phyloP scores from a whole-genome alignment of 1,284 basidiomycete species.

The Taiwanofungus camphoratus region DNA sequence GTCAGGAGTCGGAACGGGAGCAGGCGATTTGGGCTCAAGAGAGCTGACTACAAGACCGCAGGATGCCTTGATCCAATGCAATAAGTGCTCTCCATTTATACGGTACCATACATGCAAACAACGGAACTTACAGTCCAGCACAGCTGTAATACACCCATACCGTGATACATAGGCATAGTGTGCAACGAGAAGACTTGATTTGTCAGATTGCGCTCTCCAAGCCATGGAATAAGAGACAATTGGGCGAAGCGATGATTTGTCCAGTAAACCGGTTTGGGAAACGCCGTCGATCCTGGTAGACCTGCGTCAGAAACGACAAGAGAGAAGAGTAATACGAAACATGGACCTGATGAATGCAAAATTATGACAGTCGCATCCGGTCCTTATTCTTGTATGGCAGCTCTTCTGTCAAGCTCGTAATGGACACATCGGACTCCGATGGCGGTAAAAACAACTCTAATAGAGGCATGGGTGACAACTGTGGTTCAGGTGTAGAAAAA shows the following conservation, averaged over 20 bases:
- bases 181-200: constrained; percentile 15
- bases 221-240: constrained; percentile 1
- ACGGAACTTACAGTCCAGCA: constrained; percentile 8
- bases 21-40: constrained; percentile 17
- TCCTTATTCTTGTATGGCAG: not conserved
- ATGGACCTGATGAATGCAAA: constrained; percentile 27
- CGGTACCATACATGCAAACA: no score
- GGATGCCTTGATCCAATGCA: constrained; percentile 8
- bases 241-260: constrained; percentile 10
- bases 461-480: constrained; percentile 13
- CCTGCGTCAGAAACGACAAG: not conserved
- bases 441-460: constrained; percentile 17
- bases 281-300: constrained; percentile 21
- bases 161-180: constrained; percentile 19
- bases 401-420: constrained; percentile 3
- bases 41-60: constrained; percentile 13
- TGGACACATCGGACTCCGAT: constrained; percentile 1
- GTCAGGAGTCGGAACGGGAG: constrained; percentile 18
- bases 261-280: constrained; percentile 21
- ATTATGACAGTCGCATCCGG: constrained; percentile 17
- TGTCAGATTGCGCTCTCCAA: constrained; percentile 17
- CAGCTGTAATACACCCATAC: constrained; percentile 15
- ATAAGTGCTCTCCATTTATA: no score
- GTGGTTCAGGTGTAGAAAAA: not conserved
- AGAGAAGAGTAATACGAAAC: not conserved